Percentiles rank a stretch among this genome's conserved stretches.
These are phyloP conservation scores for Urtica urens DNA, from an alignment of 306 rosid genomes.

Conservation along the genomic window DNA sequence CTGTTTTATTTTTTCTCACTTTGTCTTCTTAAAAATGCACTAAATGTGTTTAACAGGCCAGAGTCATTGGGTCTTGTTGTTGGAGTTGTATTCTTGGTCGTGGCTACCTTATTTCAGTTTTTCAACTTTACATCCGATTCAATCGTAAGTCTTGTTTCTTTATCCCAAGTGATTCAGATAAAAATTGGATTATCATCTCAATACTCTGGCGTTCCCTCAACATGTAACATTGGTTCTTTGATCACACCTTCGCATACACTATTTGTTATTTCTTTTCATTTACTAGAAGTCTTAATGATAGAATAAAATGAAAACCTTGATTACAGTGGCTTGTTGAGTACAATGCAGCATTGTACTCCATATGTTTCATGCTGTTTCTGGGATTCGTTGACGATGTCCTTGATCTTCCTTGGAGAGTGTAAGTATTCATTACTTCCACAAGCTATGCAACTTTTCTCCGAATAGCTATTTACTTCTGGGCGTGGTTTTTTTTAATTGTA, in stretches of 20 bases:
- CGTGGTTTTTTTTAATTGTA: slow-evolving; percentile 14
- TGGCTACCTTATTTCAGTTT: slow-evolving; percentile 75
- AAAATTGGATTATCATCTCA: neutral
- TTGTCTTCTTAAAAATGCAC: slow-evolving; percentile 4
- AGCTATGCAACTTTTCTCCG: neutral
- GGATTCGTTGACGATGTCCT: slow-evolving; percentile 98
- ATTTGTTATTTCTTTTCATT: neutral
- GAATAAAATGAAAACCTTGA: slow-evolving; percentile 16
- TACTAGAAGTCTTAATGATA: neutral
- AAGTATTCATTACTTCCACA: slow-evolving; percentile 26
- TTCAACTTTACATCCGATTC: slow-evolving; percentile 89
- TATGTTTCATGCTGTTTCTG: slow-evolving; percentile 89
- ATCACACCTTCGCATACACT: neutral
- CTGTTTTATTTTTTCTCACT: neutral
- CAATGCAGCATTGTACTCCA: slow-evolving; percentile 84
- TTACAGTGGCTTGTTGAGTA: slow-evolving; percentile 98
- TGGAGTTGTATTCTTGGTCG: slow-evolving; percentile 72
- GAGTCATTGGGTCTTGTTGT: slow-evolving; percentile 91
- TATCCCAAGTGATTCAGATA: neutral
- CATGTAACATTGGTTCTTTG: neutral
- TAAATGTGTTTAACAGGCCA: slow-evolving; percentile 49
- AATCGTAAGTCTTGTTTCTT: slow-evolving; percentile 37
- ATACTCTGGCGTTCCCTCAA: neutral
- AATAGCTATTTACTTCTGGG: neutral
- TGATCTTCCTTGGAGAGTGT: slow-evolving; percentile 99